Evolutionary conservation across 2,329 filamentous ascomycete species (phyloP), one percentile per base, ranked within the genome.

Genomic region (Aspergillus luchuensis): DNA sequence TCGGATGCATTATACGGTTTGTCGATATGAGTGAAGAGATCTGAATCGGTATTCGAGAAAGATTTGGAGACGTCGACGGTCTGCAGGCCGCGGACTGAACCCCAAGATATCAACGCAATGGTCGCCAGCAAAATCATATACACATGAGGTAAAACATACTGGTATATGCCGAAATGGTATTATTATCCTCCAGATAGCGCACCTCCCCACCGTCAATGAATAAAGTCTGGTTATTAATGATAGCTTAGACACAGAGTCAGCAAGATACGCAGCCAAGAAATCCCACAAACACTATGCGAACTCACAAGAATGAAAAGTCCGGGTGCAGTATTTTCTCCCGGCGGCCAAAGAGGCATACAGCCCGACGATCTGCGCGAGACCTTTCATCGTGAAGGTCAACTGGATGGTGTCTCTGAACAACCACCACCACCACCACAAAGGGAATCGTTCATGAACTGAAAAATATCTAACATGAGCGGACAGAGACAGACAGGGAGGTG

Each of bases 181-280:
- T 25, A 10, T 60, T 60, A 7, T 43, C 28, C 13, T 33, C 36
- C 2, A 41, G 11, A 8, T 36, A 43, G 17, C 48, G 49, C 38
- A 61, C 48, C 13, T 61, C 56, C 4, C 59, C 59, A 6, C 59
- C 59, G 25, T 55, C 56, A 23, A 61, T 61, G 17, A 49, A 61
- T 13, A 61, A 38, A 4, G 56, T 58, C 8, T 58, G 38, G 33
- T 61, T 58, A 19, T 54, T 58, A 6, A 58, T 43, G 28, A 60
- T 39, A 7, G 58, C 58, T 60, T 15, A 19, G 11, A 13, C 33
- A 17, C 13, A 15, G 19, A 49, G n/a, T 17, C 47, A 49, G 21
- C 45, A 13, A 13, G n/a, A 11, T 1, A 57, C 8, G 11, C 17
- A 23, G 38, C 15, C 48, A 25, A 21, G 28, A 21, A 21, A 23